Percentiles rank a stretch among this genome's conserved stretches.
Evolutionary conservation across 1,284 basidiomycete species (phyloP).

Genomic region (Mycena citricolor): DNA sequence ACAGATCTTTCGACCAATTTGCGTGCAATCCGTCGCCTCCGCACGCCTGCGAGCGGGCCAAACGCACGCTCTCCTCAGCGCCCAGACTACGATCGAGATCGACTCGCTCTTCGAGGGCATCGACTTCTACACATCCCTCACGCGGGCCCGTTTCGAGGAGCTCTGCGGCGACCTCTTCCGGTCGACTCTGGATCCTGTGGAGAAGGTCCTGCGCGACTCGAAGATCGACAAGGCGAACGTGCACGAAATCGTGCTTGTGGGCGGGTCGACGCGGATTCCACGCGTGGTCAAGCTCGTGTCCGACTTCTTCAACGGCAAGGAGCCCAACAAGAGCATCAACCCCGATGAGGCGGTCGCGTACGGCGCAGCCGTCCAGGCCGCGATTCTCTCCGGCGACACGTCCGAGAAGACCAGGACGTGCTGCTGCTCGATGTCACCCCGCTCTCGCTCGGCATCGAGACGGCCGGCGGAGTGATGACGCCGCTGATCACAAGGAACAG

Average conservation of each 20-base stretch:
- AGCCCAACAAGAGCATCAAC: slow-evolving; percentile 96
- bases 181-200: slow-evolving; percentile 93
- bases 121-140: slow-evolving; percentile 97
- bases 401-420: slow-evolving; percentile 97
- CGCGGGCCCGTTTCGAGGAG: slow-evolving; percentile 91
- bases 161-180: slow-evolving; percentile 97
- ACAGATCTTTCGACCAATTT: slow-evolving; percentile 85
- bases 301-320: slow-evolving; percentile 97
- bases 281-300: slow-evolving; percentile 96
- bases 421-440: slow-evolving; percentile 96
- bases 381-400: slow-evolving; percentile 95
- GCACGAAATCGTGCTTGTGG: slow-evolving; percentile 95
- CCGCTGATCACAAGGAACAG: slow-evolving; percentile 97
- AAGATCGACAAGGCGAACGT: slow-evolving; percentile 96
- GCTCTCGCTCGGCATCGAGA: slow-evolving; percentile 96
- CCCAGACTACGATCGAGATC: slow-evolving; percentile 96
- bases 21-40: slow-evolving; percentile 94
- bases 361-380: slow-evolving; percentile 98
- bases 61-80: slow-evolving; percentile 96
- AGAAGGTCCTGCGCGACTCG: slow-evolving; percentile 96
- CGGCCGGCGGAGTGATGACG: slow-evolving; percentile 92
- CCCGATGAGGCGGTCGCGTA: slow-evolving; percentile 99
- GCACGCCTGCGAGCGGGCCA: slow-evolving; percentile 98
- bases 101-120: slow-evolving; percentile 97
- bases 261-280: slow-evolving; percentile 97